Base-by-base conservation (phyloP, 2,329 filamentous ascomycete species). In the Juglanconis juglandina region DNA sequence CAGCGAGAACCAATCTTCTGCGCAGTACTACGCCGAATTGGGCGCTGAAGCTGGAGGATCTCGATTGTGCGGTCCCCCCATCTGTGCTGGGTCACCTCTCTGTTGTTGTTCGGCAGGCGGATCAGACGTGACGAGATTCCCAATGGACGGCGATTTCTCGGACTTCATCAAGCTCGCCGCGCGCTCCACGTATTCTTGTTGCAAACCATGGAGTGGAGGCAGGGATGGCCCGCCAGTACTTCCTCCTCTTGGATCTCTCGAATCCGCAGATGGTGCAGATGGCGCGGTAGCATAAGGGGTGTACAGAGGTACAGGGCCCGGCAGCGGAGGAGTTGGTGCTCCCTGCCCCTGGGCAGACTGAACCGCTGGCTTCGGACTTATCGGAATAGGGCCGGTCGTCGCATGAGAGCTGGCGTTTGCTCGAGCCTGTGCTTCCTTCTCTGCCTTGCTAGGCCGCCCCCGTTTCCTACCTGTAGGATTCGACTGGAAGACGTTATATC, bases 381-480 rank as follows among this genome's bases (percentile, higher is more conserved):
- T 63, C 2, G 67, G 65, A 24, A 67, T 63, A 5, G 67, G 68
- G 3, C 63, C 62, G 34, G 66, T 68, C 6, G 67, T 65, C 33
- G 64, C 59, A 35, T 68, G 66, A 8, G 59, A 57, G 4, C 59
- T 63, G 42, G 60, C 56, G 34, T 60, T 64, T 35, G 62, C 60
- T 30, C 68, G 67, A 9, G 68, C 67, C 10, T 66, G 68, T 9
- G 69, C 68, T 39, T 68, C 65, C 56, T 69, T 69, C 51, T 72
- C 71, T 7, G 67, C 67, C 61, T 72, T 74, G 14, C 71, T 71
- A 0, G 73, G 73, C 14, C 73, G 68, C 3, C 73, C 73, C 32
- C 73, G 68, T 56, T 68, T 73, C 8, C 70, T 67, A 49, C 58
- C 60, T 3, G 67, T 57, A 35, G 68, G 59, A 49, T 63, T 63